A percentile compares a stretch with the other conserved stretches of the same genome.
These are phyloP conservation scores for Plenodomus biglobosus DNA, from an alignment of 2,329 filamentous ascomycete genomes.

Conservation along the genomic window DNA sequence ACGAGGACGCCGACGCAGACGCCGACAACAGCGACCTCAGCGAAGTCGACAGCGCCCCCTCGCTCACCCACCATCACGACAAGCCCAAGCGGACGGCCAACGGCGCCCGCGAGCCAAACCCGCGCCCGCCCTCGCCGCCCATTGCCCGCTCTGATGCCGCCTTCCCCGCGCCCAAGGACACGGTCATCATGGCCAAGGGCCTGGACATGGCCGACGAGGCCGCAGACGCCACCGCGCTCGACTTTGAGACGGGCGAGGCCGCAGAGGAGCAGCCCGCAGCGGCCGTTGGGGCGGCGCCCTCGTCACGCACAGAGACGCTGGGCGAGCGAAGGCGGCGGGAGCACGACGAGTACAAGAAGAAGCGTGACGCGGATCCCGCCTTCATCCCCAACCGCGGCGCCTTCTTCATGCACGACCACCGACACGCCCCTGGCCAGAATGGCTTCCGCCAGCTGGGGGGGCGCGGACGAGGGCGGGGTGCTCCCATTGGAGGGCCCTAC, in stretches of 20 bases:
- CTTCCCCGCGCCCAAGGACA: slow-evolving; percentile 56
- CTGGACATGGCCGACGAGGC: slow-evolving; percentile 51
- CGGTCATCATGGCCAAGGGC: slow-evolving; percentile 63
- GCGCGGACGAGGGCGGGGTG: slow-evolving; percentile 59
- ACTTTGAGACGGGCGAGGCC: slow-evolving; percentile 53
- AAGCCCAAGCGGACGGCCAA: slow-evolving; percentile 45
- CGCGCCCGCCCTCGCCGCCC: slow-evolving; percentile 37
- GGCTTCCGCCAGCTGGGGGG: slow-evolving; percentile 69
- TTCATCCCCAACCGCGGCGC: slow-evolving; percentile 93
- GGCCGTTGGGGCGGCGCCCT: slow-evolving; percentile 38
- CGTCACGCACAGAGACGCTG: slow-evolving; percentile 55
- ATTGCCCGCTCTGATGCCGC: slow-evolving; percentile 42
- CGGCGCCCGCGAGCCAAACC: slow-evolving; percentile 39
- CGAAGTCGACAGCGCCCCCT: slow-evolving; percentile 50
- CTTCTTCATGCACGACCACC: slow-evolving; percentile 97
- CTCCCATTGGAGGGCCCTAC: slow-evolving; percentile 56
- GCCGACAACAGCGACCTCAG: slow-evolving; percentile 61
- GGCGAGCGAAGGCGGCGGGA: slow-evolving; percentile 76
- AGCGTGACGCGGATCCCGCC: slow-evolving; percentile 83
- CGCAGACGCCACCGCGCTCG: slow-evolving; percentile 49
- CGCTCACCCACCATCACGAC: slow-evolving; percentile 35
- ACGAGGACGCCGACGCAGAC: slow-evolving; percentile 61
- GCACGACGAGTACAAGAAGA: slow-evolving; percentile 87
- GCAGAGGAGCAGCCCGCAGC: slow-evolving; percentile 42
- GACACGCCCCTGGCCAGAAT: slow-evolving; percentile 74